phyloP scores from a whole-genome alignment of 2,329 filamentous ascomycete species.

The Colletotrichum sp. region DNA sequence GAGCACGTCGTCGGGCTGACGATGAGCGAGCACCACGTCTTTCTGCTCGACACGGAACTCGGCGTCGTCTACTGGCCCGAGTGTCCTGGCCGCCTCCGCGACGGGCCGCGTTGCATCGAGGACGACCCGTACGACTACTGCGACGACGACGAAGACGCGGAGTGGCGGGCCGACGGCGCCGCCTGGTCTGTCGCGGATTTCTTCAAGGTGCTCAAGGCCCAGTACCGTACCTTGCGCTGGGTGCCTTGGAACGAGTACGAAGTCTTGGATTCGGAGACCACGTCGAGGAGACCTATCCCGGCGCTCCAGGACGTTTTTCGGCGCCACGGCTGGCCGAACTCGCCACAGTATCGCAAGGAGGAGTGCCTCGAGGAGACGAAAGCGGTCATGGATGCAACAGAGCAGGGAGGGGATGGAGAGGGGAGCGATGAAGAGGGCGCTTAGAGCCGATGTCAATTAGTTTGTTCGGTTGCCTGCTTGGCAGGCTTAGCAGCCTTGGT shows the following conservation, averaged over 20 bases:
- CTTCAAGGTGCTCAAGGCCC: constrained; percentile 29
- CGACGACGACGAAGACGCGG: constrained; percentile 24
- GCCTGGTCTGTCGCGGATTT: constrained; percentile 27
- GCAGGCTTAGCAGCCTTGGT: neutral
- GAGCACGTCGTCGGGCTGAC: constrained; percentile 12
- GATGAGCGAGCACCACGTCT: neutral
- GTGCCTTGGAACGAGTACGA: constrained; percentile 25
- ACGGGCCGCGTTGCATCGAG: neutral
- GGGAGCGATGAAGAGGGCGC: neutral
- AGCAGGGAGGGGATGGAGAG: neutral
- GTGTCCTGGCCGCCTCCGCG: constrained; percentile 17
- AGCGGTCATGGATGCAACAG: neutral
- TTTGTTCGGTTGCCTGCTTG: neutral
- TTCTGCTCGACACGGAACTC: constrained; percentile 30
- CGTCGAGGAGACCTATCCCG: neutral
- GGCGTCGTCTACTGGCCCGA: constrained; percentile 31
- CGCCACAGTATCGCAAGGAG: constrained; percentile 29
- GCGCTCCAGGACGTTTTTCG: constrained; percentile 31
- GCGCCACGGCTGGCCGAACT: constrained; percentile 35
- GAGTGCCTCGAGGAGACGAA: constrained; percentile 19
- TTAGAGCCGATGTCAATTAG: neutral
- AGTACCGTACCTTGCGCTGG: constrained; percentile 25
- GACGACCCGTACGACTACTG: constrained; percentile 28
- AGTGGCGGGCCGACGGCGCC: constrained; percentile 27
- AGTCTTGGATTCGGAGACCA: constrained; percentile 22